Evolutionary conservation across 805 yeast species (phyloP).

Genomic region (Hanseniaspora valbyensis): DNA sequence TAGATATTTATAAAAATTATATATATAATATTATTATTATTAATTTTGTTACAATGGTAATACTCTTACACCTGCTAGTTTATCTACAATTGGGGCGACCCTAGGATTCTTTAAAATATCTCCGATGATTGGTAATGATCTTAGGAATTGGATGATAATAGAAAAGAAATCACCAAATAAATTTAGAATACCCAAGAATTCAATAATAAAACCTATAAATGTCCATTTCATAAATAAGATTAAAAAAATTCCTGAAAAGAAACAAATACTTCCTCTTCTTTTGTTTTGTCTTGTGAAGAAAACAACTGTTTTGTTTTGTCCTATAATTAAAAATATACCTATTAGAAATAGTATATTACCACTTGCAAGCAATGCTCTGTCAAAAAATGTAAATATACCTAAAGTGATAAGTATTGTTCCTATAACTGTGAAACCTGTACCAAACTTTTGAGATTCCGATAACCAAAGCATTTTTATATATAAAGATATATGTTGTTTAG

Average conservation of each 20-base stretch:
- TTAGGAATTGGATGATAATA: conserved; percentile 71
- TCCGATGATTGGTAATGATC: conserved; percentile 82
- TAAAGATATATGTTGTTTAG: conserved; percentile 24
- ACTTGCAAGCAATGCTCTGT: conserved; percentile 75
- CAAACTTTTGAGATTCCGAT: conserved; percentile 73
- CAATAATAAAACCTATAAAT: conserved; percentile 74
- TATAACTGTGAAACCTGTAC: conserved; percentile 84
- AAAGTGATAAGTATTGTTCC: conserved; percentile 65
- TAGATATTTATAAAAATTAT: too few species aligned
- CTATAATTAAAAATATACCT: conserved; percentile 81
- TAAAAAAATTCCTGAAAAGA: conserved; percentile 59
- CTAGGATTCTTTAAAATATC: conserved; percentile 69
- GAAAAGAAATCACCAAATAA: conserved; percentile 91
- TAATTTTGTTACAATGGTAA: conserved; percentile 57
- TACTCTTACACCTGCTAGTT: conserved; percentile 54
- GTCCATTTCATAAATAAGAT: conserved; percentile 60
- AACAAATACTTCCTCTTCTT: conserved; percentile 75
- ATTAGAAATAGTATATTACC: conserved; percentile 71
- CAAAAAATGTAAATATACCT: conserved; percentile 79
- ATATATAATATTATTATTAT: too few species aligned
- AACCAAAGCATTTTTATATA: conserved; percentile 53
- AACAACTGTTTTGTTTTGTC: conserved; percentile 67
- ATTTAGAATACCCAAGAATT: conserved; percentile 78
- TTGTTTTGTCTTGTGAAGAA: conserved; percentile 73
- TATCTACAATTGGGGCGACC: conserved; percentile 64